Percentiles rank a stretch among this genome's conserved stretches.
These are phyloP conservation scores for Tephrocybe sp. DNA, from an alignment of 768 basidiomycete species.

Conservation along the genomic window DNA sequence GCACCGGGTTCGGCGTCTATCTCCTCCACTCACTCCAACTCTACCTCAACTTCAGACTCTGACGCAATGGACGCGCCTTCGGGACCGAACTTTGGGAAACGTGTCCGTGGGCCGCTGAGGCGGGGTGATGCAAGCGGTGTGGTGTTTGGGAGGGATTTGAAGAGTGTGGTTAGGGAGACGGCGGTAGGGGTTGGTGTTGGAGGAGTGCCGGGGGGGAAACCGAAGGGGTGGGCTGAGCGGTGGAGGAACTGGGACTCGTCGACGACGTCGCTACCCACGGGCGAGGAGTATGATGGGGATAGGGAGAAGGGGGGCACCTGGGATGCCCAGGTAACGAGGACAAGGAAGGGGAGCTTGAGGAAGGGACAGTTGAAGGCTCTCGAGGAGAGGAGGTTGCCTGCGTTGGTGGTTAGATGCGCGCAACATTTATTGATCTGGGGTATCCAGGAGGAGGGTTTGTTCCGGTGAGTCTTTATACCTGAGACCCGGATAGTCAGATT, in stretches of 20 bases:
- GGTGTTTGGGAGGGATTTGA: slow-evolving; percentile 67
- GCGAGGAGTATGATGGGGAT: slow-evolving; percentile 20
- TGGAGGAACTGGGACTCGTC: slow-evolving; percentile 22
- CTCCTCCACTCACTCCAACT: slow-evolving; percentile 38
- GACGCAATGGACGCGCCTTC: slow-evolving; percentile 33
- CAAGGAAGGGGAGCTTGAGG: slow-evolving; percentile 19
- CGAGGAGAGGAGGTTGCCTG: slow-evolving; percentile 60
- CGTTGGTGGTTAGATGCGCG: slow-evolving; percentile 76
- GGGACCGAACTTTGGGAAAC: slow-evolving; percentile 52
- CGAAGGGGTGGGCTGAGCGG: slow-evolving; percentile 17
- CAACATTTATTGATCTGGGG: slow-evolving; percentile 85
- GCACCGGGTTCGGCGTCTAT: slow-evolving; percentile 63
- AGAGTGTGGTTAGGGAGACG: slow-evolving; percentile 53
- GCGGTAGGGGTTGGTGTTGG: slow-evolving; percentile 32
- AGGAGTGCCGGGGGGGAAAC: slow-evolving; percentile 1
- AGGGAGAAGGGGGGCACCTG: slow-evolving; percentile 7
- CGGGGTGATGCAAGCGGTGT: slow-evolving; percentile 32
- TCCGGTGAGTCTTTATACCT: slow-evolving; percentile 54
- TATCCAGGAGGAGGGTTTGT: slow-evolving; percentile 81
- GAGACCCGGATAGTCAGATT: slow-evolving; percentile 1
- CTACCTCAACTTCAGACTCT: slow-evolving; percentile 21
- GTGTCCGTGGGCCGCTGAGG: slow-evolving; percentile 53
- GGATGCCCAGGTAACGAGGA: slow-evolving; percentile 8
- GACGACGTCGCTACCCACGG: background rate
- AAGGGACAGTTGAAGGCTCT: slow-evolving; percentile 31